Base-by-base conservation (phyloP, 495 filamentous ascomycete genomes). In the Opeltia flavorubescens region DNA sequence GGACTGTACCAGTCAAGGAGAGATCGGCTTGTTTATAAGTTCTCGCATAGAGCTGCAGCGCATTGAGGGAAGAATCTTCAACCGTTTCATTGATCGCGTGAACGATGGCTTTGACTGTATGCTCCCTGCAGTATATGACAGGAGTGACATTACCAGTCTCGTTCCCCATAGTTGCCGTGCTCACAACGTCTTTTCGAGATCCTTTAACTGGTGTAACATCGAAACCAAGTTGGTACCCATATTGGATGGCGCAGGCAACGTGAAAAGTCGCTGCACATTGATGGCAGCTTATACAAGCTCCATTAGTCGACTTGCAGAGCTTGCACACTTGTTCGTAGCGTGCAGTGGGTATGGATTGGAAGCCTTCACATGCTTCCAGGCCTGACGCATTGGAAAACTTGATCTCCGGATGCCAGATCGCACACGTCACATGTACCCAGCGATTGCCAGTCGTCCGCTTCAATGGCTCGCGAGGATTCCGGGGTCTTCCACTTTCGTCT, bases 371-470 rank as follows among this genome's bases (percentile, higher is more conserved):
- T 17, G 84, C 77, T 48, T 85, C 81, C 17, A 99, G 66, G 5
- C 80, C 77, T 49, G 81, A 77, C 18, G 88, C 81, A 57, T 84
- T 82, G 21, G 80, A 84, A 59, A 94, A 96, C 57, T 86, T 93
- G 53, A 94, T 78, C 56, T 95, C 91, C 0, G 87, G 84, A 8
- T 80, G 85, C 80, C 82, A 95, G 26, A 95, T 68, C 4, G 91
- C 87, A 55, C 91, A 99, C 34, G 79, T 75, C 24, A 95, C 86
- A 58, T 99, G 91, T n/a, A 94, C 84, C 91, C 91, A 99, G 55
- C 96, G 95, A 62, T 95, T 95, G 48, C 86, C 83, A 7, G 81
- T 77, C 0, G 91, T 99, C 25, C 84, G 73, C 67, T 99, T 99
- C 44, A 99, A 64, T 3, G 91, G 81, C 55, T 96, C 91, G 15